phyloP scores from a whole-genome alignment of 1,139 yeast species.

The Scheffersomyces illinoinensis region DNA sequence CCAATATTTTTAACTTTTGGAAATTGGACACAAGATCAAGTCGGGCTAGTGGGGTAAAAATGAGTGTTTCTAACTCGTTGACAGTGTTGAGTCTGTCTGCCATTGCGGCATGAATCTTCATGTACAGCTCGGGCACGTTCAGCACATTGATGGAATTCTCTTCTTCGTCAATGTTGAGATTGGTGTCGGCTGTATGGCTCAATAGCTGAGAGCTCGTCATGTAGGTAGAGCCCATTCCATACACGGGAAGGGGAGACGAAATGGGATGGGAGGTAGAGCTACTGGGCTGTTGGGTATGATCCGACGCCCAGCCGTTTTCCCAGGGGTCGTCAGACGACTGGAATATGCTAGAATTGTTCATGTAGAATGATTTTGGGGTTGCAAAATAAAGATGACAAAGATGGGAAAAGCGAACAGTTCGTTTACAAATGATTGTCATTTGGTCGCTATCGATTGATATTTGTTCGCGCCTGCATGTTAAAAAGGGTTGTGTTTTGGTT shows the following conservation, averaged over 20 bases:
- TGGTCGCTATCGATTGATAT: not conserved
- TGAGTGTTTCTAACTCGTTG: slow-evolving; percentile 30
- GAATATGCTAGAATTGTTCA: slow-evolving; percentile 21
- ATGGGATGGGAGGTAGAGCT: slow-evolving; percentile 2
- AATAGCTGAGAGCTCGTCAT: slow-evolving; percentile 30
- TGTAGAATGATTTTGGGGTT: not conserved
- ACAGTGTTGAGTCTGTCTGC: slow-evolving; percentile 23
- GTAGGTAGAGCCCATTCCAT: slow-evolving; percentile 14
- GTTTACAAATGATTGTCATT: too few species aligned
- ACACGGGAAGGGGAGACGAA: slow-evolving; percentile 3
- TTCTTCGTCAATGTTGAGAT: slow-evolving; percentile 1
- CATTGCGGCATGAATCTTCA: slow-evolving; percentile 18
- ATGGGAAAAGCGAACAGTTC: too few species aligned
- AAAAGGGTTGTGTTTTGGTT: not conserved
- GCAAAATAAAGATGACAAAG: not conserved
- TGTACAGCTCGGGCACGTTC: slow-evolving; percentile 27
- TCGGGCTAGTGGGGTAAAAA: slow-evolving; percentile 30
- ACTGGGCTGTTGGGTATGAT: slow-evolving; percentile 3
- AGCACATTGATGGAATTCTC: not conserved
- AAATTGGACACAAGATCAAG: slow-evolving; percentile 28
- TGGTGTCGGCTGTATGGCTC: slow-evolving; percentile 6
- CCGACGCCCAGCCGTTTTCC: slow-evolving; percentile 43
- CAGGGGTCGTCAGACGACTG: slow-evolving; percentile 40
- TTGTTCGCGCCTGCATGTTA: not conserved
- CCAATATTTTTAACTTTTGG: slow-evolving; percentile 37